Conservation (phyloP, 345 rosid species). For the Gossypium ekmanianum region DNA sequence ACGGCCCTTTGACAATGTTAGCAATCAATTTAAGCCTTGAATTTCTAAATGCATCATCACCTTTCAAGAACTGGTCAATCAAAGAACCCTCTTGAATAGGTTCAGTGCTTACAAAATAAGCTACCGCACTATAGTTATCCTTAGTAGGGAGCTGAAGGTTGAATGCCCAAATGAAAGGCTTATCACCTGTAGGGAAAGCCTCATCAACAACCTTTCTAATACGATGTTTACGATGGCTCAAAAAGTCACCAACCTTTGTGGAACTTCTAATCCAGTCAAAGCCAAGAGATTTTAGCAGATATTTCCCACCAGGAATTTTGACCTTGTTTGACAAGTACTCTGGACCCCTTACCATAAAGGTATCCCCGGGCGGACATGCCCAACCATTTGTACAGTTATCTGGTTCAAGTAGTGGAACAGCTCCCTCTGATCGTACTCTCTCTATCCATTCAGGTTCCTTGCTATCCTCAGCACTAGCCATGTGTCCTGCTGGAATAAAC, state of each 20-base stretch:
- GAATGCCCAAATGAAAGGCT: slow-evolving; percentile 95
- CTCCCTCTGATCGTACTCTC: slow-evolving; percentile 69
- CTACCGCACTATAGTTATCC: slow-evolving; percentile 85
- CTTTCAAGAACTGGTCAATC: slow-evolving; percentile 65
- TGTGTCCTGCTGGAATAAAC: slow-evolving; percentile 27
- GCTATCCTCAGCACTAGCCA: slow-evolving; percentile 40
- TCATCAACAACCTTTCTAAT: slow-evolving; percentile 58
- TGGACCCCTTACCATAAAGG: slow-evolving; percentile 88
- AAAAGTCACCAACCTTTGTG: slow-evolving; percentile 51
- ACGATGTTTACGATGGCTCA: slow-evolving; percentile 50
- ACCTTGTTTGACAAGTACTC: slow-evolving; percentile 61
- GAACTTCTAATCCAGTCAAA: slow-evolving; percentile 89
- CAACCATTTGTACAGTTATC: slow-evolving; percentile 66
- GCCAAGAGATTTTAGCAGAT: slow-evolving; percentile 72
- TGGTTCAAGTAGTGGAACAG: slow-evolving; percentile 67
- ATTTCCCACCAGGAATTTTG: slow-evolving; percentile 72
- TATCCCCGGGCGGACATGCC: slow-evolving; percentile 76
- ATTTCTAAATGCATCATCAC: slow-evolving; percentile 66
- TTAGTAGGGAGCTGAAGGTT: slow-evolving; percentile 88
- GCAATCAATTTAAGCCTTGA: slow-evolving; percentile 91
- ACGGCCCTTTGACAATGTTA: slow-evolving; percentile 91
- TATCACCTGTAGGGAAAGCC: slow-evolving; percentile 48
- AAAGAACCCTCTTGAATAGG: slow-evolving; percentile 71
- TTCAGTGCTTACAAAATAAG: slow-evolving; percentile 61
- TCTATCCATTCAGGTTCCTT: slow-evolving; percentile 63